Percentiles rank a stretch among this genome's conserved stretches.
Evolutionary conservation across 2,329 filamentous ascomycete species (phyloP).

Genomic region (Fusarium penzigii): DNA sequence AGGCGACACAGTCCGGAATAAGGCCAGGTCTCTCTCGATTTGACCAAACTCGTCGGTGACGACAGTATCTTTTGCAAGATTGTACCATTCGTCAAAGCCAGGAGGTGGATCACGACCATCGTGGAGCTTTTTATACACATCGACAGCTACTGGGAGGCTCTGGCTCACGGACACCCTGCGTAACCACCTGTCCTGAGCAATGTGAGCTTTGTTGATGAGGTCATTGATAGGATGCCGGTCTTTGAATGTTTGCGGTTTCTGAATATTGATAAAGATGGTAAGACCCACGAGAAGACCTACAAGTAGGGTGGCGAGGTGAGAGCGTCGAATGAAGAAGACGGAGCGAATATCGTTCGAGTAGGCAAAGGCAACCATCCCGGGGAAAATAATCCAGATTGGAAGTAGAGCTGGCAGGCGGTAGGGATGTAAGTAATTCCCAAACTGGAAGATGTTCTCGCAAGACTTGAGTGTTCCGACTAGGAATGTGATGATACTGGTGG

Average conservation of each 20-base stretch:
- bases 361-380: conserved; percentile 45
- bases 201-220: conserved; percentile 50
- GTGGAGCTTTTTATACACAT: conserved; percentile 53
- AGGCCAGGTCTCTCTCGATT: conserved; percentile 71
- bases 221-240: conserved; percentile 49
- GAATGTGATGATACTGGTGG: conserved; percentile 46
- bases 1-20: conserved; percentile 76
- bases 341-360: conserved; percentile 46
- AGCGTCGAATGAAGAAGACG: conserved; percentile 45
- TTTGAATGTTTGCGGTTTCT: conserved; percentile 29
- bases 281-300: conserved; percentile 38
- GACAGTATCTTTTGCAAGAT: conserved; percentile 70
- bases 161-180: conserved; percentile 48
- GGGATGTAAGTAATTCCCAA: conserved; percentile 49
- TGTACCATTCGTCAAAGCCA: conserved; percentile 83
- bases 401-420: conserved; percentile 38
- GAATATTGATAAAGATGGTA: conserved; percentile 39
- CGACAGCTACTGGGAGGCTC: conserved; percentile 47
- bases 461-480: conserved; percentile 41
- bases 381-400: conserved; percentile 40
- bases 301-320: conserved; percentile 42
- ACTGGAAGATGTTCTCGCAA: conserved; percentile 36
- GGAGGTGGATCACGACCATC: conserved; percentile 72
- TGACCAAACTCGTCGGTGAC: conserved; percentile 82
- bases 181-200: conserved; percentile 52